Base-by-base conservation (phyloP, 2,329 filamentous ascomycete species). In the Talaromyces islandicus region DNA sequence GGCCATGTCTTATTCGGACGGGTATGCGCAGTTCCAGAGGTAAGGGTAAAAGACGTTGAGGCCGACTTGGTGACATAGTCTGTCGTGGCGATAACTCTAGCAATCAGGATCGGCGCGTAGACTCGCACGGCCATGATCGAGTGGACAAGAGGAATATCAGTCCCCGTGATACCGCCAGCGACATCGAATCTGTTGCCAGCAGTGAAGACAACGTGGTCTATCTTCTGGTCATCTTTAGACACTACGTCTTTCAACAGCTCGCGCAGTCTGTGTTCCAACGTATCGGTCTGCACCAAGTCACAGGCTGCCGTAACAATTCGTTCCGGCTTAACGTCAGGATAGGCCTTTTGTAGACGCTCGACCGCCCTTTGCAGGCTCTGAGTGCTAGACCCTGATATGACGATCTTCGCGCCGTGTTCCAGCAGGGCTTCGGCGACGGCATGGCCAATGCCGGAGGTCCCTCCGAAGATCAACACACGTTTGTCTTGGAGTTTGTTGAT, bases 151-250 rank as follows among this genome's bases (percentile, higher is more conserved):
- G 60, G 54, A n/a, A 3, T 50, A 59, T 0, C 68, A 60, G 0
- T 66, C 25, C 0, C 69, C 71, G 2, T 71, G 48, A 2, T 75
- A 67, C 0, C 60, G 25, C 11, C 79, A 56, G 7, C 66, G 9
- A 73, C 68, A 2, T 74, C 71, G 5, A 83, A 68, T 1, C 72
- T 63, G 62, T 83, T 79, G 10, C 80, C 85, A 0, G 85, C 84
- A 0, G 84, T 86, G 72, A 78, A 83, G 46, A 85, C 73, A 27
- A 87, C 77, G 66, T 87, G 85, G 64, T 87, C 80, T 27, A 85
- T 59, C 48, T 61, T 61, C 27, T 57, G 53, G 9, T 19, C 27
- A 10, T 43, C 56, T 12, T 43, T n/a, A 2, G 60, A 61, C 7
- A 51, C 60, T 41, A 70, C 64, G 11, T 19, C 48, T 24, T 59